Evolutionary conservation across 169 alveolate species (phyloP).

Genomic region (Plasmodium knowlesi): DNA sequence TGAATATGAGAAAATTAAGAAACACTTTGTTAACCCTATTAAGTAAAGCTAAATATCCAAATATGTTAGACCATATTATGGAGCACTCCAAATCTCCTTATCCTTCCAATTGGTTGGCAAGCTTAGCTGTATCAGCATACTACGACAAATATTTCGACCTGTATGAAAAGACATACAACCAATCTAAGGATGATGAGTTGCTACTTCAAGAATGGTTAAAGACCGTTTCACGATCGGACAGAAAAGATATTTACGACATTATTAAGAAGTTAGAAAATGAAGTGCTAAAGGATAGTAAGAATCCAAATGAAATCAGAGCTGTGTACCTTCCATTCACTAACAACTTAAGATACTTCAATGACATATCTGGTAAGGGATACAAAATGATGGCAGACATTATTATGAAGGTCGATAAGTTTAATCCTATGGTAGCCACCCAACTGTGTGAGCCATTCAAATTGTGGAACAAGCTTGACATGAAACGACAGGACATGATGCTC

Average conservation of each 20-base stretch:
- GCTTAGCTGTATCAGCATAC: conserved; percentile 62
- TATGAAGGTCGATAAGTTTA: conserved; percentile 82
- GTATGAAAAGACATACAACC: conserved; percentile 40
- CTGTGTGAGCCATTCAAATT: conserved; percentile 77
- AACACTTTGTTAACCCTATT: conserved; percentile 28
- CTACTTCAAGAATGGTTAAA: conserved; percentile 85
- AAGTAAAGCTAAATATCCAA: conserved; percentile 56
- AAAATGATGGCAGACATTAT: conserved; percentile 86
- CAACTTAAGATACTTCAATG: conserved; percentile 83
- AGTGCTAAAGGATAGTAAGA: conserved; percentile 80
- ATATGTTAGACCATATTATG: conserved; percentile 30
- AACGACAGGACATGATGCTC: conserved; percentile 79
- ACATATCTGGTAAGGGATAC: conserved; percentile 87
- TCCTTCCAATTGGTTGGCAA: conserved; percentile 69
- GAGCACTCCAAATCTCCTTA: conserved; percentile 59
- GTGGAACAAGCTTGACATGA: conserved; percentile 80
- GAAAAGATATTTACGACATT: conserved; percentile 78
- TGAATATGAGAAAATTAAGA: conserved; percentile 64
- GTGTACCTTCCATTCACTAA: conserved; percentile 85
- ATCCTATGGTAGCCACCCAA: conserved; percentile 86
- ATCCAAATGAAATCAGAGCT: conserved; percentile 85
- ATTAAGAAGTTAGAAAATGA: conserved; percentile 75
- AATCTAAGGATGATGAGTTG: conserved; percentile 72
- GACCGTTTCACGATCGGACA: conserved; percentile 82
- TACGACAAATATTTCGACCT: conserved; percentile 32